Evolutionary conservation across 2,329 filamentous ascomycete species (phyloP).

Genomic region (Stromatinia cepivora): DNA sequence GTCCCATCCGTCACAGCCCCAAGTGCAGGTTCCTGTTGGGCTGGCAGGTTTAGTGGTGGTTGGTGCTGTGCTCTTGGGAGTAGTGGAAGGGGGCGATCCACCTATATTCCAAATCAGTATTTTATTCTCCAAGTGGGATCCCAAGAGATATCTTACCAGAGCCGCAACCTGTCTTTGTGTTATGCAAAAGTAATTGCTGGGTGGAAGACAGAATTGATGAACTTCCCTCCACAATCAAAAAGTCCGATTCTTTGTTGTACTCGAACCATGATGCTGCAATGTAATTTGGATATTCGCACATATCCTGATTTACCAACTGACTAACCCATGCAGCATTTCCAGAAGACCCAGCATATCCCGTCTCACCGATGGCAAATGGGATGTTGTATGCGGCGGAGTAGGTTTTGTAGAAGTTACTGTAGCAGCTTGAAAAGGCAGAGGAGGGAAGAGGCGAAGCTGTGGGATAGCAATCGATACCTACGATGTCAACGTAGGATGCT

Average conservation of each 20-base stretch:
- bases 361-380: constrained; percentile 25
- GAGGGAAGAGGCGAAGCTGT: neutral
- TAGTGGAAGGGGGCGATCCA: neutral
- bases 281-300: constrained; percentile 25
- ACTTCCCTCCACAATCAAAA: constrained; percentile 21
- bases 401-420: constrained; percentile 19
- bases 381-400: constrained; percentile 19
- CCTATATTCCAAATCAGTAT: neutral
- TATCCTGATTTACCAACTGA: constrained; percentile 23
- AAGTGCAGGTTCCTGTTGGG: constrained; percentile 16
- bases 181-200: constrained; percentile 17
- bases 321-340: constrained; percentile 20
- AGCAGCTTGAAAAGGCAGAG: constrained; percentile 18
- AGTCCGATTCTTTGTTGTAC: constrained; percentile 23
- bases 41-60: neutral
- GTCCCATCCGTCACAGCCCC: constrained; percentile 23
- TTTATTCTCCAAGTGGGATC: neutral
- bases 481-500: constrained; percentile 21
- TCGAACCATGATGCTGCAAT: constrained; percentile 25
- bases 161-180: constrained; percentile 15
- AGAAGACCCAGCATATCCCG: constrained; percentile 17
- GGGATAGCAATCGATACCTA: constrained; percentile 25
- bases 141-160: neutral
- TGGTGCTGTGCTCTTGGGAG: neutral
- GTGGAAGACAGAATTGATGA: constrained; percentile 10